These are phyloP conservation scores for Ploettnerulaceae sp. DNA, from an alignment of 2,329 filamentous ascomycete genomes.

Conservation along the genomic window DNA sequence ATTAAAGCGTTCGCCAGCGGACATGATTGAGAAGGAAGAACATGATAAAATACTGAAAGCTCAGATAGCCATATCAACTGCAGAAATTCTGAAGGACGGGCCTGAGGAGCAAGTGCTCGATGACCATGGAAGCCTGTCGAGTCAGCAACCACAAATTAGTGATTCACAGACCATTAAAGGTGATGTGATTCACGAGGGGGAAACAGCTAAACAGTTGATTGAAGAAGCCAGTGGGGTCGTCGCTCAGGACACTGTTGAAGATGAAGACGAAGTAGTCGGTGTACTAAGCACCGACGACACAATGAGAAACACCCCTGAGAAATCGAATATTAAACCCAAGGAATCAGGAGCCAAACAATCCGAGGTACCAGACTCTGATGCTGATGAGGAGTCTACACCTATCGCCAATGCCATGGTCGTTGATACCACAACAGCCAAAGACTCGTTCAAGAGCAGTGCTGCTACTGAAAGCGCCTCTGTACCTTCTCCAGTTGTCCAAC, in stretches of 20 bases:
- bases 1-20: slow-evolving; percentile 23
- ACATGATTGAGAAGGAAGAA: slow-evolving; percentile 36
- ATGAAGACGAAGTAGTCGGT: slow-evolving; percentile 25
- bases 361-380: slow-evolving; percentile 30
- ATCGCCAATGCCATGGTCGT: slow-evolving; percentile 28
- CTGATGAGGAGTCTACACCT: slow-evolving; percentile 21
- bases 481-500: slow-evolving; percentile 9
- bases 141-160: background rate
- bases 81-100: slow-evolving; percentile 39
- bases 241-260: slow-evolving; percentile 28
- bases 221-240: slow-evolving; percentile 24
- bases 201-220: slow-evolving; percentile 14
- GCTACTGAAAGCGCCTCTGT: slow-evolving; percentile 8
- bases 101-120: slow-evolving; percentile 43
- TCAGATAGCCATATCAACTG: slow-evolving; percentile 32
- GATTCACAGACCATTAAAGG: background rate
- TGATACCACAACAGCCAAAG: slow-evolving; percentile 26
- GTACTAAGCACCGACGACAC: slow-evolving; percentile 24
- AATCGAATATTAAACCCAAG: slow-evolving; percentile 8
- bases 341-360: slow-evolving; percentile 10
- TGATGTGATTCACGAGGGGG: slow-evolving; percentile 2
- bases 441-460: slow-evolving; percentile 27
- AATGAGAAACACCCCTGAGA: background rate
- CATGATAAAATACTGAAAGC: slow-evolving; percentile 28
- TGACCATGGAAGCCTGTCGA: background rate